These are phyloP conservation scores for Gelatoporia subvermispora DNA, from an alignment of 768 basidiomycete genomes.

Conservation along the genomic window DNA sequence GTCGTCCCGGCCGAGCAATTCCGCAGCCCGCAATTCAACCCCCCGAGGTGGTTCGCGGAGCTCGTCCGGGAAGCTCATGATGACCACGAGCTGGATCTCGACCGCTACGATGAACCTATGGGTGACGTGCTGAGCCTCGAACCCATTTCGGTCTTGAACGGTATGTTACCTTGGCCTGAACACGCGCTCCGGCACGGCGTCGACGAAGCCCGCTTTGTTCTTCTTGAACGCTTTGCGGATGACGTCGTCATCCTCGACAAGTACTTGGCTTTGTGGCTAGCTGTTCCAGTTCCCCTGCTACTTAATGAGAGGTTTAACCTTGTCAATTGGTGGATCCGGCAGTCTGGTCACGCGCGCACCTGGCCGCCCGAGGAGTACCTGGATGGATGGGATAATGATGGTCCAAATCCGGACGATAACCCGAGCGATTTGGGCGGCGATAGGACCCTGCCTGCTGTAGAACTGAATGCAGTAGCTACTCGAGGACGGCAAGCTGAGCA, in stretches of 20 bases:
- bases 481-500: constrained; percentile 22
- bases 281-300: neutral
- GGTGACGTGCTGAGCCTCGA: no score
- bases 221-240: no score
- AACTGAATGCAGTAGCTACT: constrained; percentile 3
- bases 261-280: neutral
- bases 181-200: no score
- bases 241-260: no score
- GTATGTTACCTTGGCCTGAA: no score
- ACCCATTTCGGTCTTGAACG: no score
- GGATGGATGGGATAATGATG: neutral
- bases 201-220: no score
- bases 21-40: neutral
- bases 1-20: neutral
- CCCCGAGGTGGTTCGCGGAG: no score
- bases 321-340: no score
- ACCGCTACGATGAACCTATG: no score
- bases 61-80: neutral
- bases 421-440: neutral
- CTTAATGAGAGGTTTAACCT: neutral
- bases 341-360: no score
- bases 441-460: neutral
- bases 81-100: neutral
- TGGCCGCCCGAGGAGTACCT: neutral
- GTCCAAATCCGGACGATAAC: neutral